phyloP scores from a whole-genome alignment of 371 early-diverging fungal species.

The Rhizomucor pusillus region DNA sequence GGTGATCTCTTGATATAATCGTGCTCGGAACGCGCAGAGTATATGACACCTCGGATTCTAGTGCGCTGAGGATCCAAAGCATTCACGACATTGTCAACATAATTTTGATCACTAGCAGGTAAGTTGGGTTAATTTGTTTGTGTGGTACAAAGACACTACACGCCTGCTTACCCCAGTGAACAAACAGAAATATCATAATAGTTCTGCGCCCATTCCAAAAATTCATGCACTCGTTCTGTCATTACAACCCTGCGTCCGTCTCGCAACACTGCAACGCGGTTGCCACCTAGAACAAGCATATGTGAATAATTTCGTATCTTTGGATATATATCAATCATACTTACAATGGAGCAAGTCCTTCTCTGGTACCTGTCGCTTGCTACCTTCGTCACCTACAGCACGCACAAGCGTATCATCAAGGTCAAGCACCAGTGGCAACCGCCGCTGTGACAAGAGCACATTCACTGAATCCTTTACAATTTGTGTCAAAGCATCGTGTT shows the following conservation, averaged over 20 bases:
- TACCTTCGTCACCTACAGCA: conserved; percentile 60
- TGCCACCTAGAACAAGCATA: conserved; percentile 40
- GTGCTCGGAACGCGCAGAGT: conserved; percentile 77
- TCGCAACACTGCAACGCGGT: conserved; percentile 58
- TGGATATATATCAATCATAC: conserved; percentile 1
- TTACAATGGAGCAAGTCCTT: conserved; percentile 40
- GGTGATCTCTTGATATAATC: conserved; percentile 52
- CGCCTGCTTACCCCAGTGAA: conserved; percentile 61
- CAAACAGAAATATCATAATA: conserved; percentile 76
- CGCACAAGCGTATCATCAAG: conserved; percentile 81
- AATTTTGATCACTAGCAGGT: conserved; percentile 60
- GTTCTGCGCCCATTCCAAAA: conserved; percentile 72
- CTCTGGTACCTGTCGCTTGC: conserved; percentile 68
- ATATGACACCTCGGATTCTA: conserved; percentile 60
- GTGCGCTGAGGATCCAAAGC: conserved; percentile 64
- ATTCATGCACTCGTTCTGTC: conserved; percentile 71
- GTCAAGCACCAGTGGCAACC: conserved; percentile 75
- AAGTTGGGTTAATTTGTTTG: background rate
- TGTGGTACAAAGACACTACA: background rate
- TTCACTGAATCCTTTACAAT: conserved; percentile 52
- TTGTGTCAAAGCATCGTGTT: conserved; percentile 53
- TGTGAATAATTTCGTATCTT: background rate
- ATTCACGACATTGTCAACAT: conserved; percentile 71
- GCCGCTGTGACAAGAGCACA: conserved; percentile 39
- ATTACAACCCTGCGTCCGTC: conserved; percentile 70